Conservation (phyloP, 352 stramenopile genomes). For the Pythium periplocum region DNA sequence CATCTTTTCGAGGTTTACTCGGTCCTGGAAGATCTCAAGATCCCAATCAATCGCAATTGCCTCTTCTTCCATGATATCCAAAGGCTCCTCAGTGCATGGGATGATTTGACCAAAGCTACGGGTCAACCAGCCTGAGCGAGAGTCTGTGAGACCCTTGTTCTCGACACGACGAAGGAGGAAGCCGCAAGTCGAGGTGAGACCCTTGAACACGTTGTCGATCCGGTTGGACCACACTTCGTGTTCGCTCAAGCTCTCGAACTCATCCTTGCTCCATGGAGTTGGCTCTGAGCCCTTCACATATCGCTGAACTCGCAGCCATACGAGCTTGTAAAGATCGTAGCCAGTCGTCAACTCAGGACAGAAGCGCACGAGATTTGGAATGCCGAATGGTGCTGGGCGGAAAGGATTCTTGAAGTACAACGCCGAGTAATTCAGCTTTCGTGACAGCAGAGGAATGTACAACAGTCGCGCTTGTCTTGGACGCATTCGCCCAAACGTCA, state of each 20-base stretch:
- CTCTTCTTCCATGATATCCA: slow-evolving; percentile 84
- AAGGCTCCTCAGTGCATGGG: slow-evolving; percentile 60
- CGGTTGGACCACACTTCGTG: slow-evolving; percentile 41
- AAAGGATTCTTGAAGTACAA: slow-evolving; percentile 90
- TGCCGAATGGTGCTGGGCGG: slow-evolving; percentile 76
- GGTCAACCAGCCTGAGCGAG: slow-evolving; percentile 68
- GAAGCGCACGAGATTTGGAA: slow-evolving; percentile 82
- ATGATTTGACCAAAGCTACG: slow-evolving; percentile 80
- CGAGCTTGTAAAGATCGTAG: slow-evolving; percentile 71
- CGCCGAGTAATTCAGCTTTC: slow-evolving; percentile 84
- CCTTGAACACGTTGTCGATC: slow-evolving; percentile 82
- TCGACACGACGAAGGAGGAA: slow-evolving; percentile 81
- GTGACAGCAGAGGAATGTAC: slow-evolving; percentile 76
- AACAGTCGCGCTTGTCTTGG: slow-evolving; percentile 65
- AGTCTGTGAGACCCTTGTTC: slow-evolving; percentile 79
- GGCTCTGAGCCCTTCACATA: slow-evolving; percentile 54
- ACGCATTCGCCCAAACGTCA: slow-evolving; percentile 57
- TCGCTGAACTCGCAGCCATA: slow-evolving; percentile 80
- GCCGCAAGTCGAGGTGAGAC: slow-evolving; percentile 59
- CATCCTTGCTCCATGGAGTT: slow-evolving; percentile 29
- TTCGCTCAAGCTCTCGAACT: slow-evolving; percentile 8
- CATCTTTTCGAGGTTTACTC: slow-evolving; percentile 79
- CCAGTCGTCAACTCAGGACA: slow-evolving; percentile 81
- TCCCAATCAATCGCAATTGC: slow-evolving; percentile 87
- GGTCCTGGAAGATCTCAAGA: slow-evolving; percentile 77